Conservation (phyloP, 2,329 filamentous ascomycete genomes). For the Hyphodiscus sp. region DNA sequence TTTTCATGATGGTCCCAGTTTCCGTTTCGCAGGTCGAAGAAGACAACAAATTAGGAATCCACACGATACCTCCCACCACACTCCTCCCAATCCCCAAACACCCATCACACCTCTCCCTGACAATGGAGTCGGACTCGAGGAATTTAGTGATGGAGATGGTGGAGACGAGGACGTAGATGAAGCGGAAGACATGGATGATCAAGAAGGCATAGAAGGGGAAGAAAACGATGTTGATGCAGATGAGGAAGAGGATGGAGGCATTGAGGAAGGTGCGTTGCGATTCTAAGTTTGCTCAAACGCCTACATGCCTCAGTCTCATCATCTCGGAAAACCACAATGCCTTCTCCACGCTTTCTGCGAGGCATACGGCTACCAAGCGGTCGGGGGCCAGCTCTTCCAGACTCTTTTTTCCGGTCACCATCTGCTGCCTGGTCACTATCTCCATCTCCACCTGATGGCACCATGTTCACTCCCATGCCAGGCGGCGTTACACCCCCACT, state of each 20-base stretch:
- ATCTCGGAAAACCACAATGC: neutral
- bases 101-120: conserved; percentile 8
- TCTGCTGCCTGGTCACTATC: neutral
- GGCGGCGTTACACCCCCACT: neutral
- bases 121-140: neutral
- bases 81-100: conserved; percentile 1
- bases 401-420: neutral
- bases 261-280: conserved; percentile 8
- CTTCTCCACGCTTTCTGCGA: neutral
- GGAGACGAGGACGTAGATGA: conserved; percentile 3
- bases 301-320: neutral
- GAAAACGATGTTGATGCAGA: conserved; percentile 10
- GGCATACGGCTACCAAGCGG: neutral
- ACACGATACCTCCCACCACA: conserved; percentile 6
- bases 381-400: neutral
- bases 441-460: neutral
- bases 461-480: no score
- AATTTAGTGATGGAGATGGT: neutral
- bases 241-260: conserved; percentile 6
- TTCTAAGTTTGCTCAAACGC: neutral
- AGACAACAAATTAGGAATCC: neutral
- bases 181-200: neutral
- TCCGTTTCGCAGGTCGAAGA: neutral
- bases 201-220: conserved; percentile 7
- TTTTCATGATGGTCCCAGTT: neutral